Percentiles rank a stretch among this genome's conserved stretches.
Evolutionary conservation across 202 grass and related monocot genomes (phyloP).

Genomic region (Schoenoplectus tabernaemontani): DNA sequence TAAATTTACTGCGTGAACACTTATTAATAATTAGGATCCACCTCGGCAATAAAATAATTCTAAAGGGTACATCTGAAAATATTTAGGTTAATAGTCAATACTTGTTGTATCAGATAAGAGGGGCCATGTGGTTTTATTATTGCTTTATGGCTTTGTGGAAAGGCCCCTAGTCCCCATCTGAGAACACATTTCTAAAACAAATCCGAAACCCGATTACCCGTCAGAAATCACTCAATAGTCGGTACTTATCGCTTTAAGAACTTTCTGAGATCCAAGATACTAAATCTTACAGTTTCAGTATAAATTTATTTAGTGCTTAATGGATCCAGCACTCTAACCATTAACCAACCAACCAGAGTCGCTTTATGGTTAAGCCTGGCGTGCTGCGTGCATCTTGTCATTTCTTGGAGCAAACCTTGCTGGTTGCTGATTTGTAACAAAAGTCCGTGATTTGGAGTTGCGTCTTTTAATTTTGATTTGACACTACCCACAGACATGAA

Average conservation of each 20-base stretch:
- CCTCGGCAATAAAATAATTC: background rate
- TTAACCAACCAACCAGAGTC: background rate
- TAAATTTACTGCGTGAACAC: too few relatives aligned
- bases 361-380: constrained; percentile 3
- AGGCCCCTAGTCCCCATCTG: background rate
- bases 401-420: background rate
- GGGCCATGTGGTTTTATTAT: background rate
- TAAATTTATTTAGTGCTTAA: background rate
- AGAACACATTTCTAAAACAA: background rate
- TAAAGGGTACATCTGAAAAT: background rate
- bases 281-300: background rate
- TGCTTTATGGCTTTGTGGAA: background rate
- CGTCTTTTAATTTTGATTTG: too few relatives aligned
- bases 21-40: background rate
- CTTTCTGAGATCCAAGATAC: background rate
- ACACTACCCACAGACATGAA: too few relatives aligned
- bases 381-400: background rate
- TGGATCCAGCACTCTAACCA: background rate
- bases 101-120: background rate
- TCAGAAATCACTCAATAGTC: background rate
- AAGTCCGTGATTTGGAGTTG: background rate
- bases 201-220: background rate
- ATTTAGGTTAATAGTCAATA: background rate
- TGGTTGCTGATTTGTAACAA: too few relatives aligned
- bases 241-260: background rate